phyloP scores from a whole-genome alignment of 805 yeast genomes.

The Ogataea zsoltii region DNA sequence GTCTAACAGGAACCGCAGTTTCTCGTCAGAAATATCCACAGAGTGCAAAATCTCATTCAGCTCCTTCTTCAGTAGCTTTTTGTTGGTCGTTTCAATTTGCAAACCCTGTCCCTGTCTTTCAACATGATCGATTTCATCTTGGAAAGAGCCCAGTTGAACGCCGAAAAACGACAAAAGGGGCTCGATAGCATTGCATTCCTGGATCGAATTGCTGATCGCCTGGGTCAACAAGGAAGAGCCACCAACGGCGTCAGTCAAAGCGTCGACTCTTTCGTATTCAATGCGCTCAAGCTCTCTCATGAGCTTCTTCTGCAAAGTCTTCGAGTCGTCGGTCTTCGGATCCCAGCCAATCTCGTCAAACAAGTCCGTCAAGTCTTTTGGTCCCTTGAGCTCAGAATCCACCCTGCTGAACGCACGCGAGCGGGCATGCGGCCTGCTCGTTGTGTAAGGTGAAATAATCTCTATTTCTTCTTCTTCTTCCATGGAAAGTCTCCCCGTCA shows the following conservation, averaged over 20 bases:
- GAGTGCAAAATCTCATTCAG: constrained; percentile 67
- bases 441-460: not conserved
- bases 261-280: constrained; percentile 62
- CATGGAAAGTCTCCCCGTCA: not conserved
- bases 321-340: constrained; percentile 58
- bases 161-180: constrained; percentile 56
- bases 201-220: constrained; percentile 43
- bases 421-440: constrained; percentile 25
- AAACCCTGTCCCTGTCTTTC: constrained; percentile 78
- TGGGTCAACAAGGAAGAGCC: constrained; percentile 43
- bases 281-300: constrained; percentile 58
- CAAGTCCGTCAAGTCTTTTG: constrained; percentile 55
- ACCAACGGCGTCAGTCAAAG: constrained; percentile 43
- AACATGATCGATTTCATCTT: constrained; percentile 66
- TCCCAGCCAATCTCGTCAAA: constrained; percentile 81
- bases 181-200: constrained; percentile 56
- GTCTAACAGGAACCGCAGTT: constrained; percentile 46
- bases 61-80: constrained; percentile 71
- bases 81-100: constrained; percentile 81
- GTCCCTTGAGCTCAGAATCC: constrained; percentile 20
- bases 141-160: constrained; percentile 62
- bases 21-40: constrained; percentile 62
- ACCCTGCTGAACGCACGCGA: constrained; percentile 34
- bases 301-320: constrained; percentile 56
- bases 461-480: constrained; percentile 7